Conservation (phyloP, 2,329 filamentous ascomycete genomes). For the Chrysosporium keratinophilum region DNA sequence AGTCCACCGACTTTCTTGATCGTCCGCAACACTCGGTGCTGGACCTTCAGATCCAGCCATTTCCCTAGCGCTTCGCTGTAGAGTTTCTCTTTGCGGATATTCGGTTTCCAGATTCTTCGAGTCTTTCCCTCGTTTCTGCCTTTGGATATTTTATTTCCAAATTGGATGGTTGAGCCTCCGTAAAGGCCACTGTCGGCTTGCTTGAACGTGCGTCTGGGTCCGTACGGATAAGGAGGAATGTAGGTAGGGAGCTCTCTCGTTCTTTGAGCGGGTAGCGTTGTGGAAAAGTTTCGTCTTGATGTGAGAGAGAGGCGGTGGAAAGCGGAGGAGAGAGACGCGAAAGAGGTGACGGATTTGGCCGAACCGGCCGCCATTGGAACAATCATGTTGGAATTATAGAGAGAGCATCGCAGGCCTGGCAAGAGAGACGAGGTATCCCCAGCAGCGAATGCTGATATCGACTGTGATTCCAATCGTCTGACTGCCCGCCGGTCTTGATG, state of each 20-base stretch:
- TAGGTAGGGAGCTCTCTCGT: constrained; percentile 28
- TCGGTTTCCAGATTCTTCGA: constrained; percentile 40
- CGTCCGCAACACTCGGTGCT: constrained; percentile 38
- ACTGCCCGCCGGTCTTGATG: background rate
- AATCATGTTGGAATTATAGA: constrained; percentile 9
- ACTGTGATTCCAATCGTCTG: background rate
- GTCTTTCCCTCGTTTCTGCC: constrained; percentile 42
- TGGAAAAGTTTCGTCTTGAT: constrained; percentile 32
- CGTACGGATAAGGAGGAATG: constrained; percentile 40
- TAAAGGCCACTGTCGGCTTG: constrained; percentile 42
- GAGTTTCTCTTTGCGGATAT: constrained; percentile 40
- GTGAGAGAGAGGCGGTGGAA: constrained; percentile 33
- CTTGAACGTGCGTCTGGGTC: constrained; percentile 35
- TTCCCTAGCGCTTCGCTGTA: constrained; percentile 36
- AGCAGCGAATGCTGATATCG: background rate
- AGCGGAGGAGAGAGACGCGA: constrained; percentile 27
- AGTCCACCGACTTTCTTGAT: constrained; percentile 81
- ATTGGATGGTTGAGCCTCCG: constrained; percentile 37
- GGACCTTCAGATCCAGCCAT: constrained; percentile 38
- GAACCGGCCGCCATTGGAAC: constrained; percentile 25
- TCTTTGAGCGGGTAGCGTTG: constrained; percentile 23
- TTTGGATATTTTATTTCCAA: constrained; percentile 43
- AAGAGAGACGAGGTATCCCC: background rate
- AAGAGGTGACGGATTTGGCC: constrained; percentile 21
- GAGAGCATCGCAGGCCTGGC: constrained; percentile 10